These are phyloP conservation scores for Trypanosoma cruzi DNA, from an alignment of 208 protist genomes.

Conservation along the genomic window DNA sequence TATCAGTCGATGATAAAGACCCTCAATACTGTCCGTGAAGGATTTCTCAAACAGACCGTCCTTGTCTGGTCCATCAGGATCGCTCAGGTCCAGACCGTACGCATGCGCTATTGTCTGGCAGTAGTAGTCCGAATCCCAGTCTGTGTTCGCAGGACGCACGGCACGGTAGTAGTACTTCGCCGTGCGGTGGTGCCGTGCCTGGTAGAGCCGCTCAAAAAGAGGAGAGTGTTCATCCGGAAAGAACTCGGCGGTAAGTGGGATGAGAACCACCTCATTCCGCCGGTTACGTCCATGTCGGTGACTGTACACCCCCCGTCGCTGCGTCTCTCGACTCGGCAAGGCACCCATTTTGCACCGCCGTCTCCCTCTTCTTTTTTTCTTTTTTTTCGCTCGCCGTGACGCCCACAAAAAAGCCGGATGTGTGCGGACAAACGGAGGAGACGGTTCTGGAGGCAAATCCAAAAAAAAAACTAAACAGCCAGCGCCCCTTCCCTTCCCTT, in stretches of 20 bases:
- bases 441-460: no score
- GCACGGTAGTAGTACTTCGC: constrained; percentile 82
- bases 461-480: no score
- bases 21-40: constrained; percentile 60
- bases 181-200: constrained; percentile 61
- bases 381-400: no score
- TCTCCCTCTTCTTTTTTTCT: constrained; percentile 21
- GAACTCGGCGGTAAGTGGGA: constrained; percentile 65
- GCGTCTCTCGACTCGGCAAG: constrained; percentile 74
- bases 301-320: constrained; percentile 75
- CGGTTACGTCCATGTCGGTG: constrained; percentile 76
- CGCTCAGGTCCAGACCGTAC: constrained; percentile 21
- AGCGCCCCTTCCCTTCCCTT: constrained; percentile 15
- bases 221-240: constrained; percentile 64
- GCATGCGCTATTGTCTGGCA: constrained; percentile 49
- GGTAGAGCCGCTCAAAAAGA: constrained; percentile 60
- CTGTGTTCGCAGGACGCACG: constrained; percentile 39
- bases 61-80: neutral
- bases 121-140: constrained; percentile 64
- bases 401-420: no score
- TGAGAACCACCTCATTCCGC: constrained; percentile 71
- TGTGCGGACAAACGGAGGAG: no score
- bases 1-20: constrained; percentile 68
- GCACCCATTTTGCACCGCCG: constrained; percentile 50
- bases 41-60: constrained; percentile 39